Evolutionary conservation across 1,284 basidiomycete species (phyloP).

Genomic region (Baeospora myosura): DNA sequence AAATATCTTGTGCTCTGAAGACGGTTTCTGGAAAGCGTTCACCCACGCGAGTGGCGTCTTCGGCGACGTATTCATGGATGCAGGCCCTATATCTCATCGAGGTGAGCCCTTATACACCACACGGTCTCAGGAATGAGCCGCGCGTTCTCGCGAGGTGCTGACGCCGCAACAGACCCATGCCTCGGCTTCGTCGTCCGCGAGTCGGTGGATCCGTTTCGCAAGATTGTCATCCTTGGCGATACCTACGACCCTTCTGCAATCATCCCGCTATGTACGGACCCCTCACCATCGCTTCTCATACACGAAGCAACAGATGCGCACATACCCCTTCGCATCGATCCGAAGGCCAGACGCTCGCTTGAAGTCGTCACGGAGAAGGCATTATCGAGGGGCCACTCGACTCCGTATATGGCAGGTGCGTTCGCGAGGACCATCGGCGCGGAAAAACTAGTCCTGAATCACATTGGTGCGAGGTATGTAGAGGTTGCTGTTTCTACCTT

Average conservation of each 20-base stretch:
- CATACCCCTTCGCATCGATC: slow-evolving; percentile 52
- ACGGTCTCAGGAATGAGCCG: not conserved
- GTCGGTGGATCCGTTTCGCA: slow-evolving; percentile 35
- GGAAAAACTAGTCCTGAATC: slow-evolving; percentile 69
- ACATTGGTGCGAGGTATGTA: slow-evolving; percentile 69
- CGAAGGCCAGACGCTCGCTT: slow-evolving; percentile 36
- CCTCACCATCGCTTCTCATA: slow-evolving; percentile 47
- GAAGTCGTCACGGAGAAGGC: slow-evolving; percentile 51
- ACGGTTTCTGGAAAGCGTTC: slow-evolving; percentile 70
- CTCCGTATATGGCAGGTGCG: slow-evolving; percentile 73
- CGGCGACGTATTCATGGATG: slow-evolving; percentile 56
- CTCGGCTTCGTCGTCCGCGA: slow-evolving; percentile 80
- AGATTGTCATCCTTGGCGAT: slow-evolving; percentile 54
- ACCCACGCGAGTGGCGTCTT: slow-evolving; percentile 25
- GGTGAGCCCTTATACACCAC: slow-evolving; percentile 37
- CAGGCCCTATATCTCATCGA: slow-evolving; percentile 77
- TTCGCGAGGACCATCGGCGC: slow-evolving; percentile 69
- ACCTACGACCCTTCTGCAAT: slow-evolving; percentile 60
- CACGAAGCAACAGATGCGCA: slow-evolving; percentile 86
- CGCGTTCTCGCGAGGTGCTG: slow-evolving; percentile 8
- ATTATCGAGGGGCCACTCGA: slow-evolving; percentile 71
- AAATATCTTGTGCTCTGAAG: slow-evolving; percentile 53
- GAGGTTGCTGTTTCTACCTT: not conserved
- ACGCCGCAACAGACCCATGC: slow-evolving; percentile 62
- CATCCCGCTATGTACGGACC: slow-evolving; percentile 43